A percentile compares a stretch with the other conserved stretches of the same genome.
These are phyloP conservation scores for Sclerotinia glacialis DNA, from an alignment of 2,329 filamentous ascomycete genomes.

Conservation along the genomic window DNA sequence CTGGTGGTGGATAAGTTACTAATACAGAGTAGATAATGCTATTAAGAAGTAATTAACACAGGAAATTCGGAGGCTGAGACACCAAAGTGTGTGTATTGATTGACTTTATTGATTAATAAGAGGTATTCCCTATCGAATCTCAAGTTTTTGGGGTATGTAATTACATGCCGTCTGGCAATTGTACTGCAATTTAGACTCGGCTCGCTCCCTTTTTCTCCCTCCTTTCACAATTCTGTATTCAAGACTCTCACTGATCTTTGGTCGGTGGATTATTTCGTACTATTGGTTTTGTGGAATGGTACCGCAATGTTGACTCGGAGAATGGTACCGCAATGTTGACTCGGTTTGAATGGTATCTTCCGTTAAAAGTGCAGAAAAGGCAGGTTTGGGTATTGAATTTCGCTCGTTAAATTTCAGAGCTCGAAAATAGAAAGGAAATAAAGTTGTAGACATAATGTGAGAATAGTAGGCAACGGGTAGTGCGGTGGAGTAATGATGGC, in stretches of 20 bases:
- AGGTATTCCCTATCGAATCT: not conserved
- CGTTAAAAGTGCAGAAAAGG: not conserved
- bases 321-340: not conserved
- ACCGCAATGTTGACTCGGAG: not conserved
- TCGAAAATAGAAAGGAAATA: not conserved
- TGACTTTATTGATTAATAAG: not conserved
- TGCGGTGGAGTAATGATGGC: too few species aligned
- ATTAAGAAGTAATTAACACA: too few species aligned
- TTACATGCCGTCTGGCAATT: not conserved
- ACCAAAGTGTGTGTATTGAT: not conserved
- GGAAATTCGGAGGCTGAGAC: too few species aligned
- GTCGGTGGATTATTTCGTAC: not conserved
- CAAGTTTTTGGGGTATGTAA: too few species aligned
- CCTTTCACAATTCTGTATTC: too few species aligned
- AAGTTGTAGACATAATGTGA: not conserved
- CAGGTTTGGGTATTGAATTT: not conserved
- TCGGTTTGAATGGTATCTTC: not conserved
- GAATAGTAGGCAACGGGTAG: too few species aligned
- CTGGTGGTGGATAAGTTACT: too few species aligned
- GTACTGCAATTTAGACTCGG: not conserved
- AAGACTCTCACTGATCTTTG: not conserved
- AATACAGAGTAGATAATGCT: too few species aligned
- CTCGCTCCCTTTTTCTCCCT: not conserved
- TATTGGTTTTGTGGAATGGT: not conserved
- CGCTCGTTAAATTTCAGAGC: not conserved